Conservation (phyloP, 148 eudicot genomes). For the Polygonum aviculare region DNA sequence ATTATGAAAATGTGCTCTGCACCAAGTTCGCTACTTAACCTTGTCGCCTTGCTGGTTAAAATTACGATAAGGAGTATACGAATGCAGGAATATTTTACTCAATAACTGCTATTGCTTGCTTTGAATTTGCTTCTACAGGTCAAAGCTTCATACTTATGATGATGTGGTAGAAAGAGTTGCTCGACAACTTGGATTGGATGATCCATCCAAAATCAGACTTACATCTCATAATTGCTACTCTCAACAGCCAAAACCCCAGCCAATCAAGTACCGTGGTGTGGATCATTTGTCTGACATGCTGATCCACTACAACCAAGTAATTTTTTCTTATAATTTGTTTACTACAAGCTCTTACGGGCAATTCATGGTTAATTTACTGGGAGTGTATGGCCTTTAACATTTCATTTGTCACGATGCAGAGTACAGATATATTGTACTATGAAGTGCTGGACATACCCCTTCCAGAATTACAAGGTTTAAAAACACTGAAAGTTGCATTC, state of each 20-base stretch:
- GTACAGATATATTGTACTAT: conserved; percentile 75
- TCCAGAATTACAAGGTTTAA: conserved; percentile 80
- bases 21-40: not conserved
- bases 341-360: not conserved
- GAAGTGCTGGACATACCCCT: conserved; percentile 79
- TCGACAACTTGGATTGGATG: conserved; percentile 69
- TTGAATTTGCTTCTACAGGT: conserved; percentile 28
- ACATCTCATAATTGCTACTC: conserved; percentile 94
- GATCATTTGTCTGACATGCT: conserved; percentile 85
- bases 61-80: not conserved
- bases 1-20: not conserved
- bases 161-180: conserved; percentile 88
- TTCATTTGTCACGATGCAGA: conserved; percentile 21
- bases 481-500: conserved; percentile 74
- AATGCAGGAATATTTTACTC: not conserved
- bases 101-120: not conserved
- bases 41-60: not conserved
- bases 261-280: conserved; percentile 78
- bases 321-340: not conserved
- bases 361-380: not conserved
- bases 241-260: conserved; percentile 96
- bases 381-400: not conserved
- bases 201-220: conserved; percentile 89
- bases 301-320: conserved; percentile 87
- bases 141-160: conserved; percentile 80